phyloP scores from a whole-genome alignment of 176 grass and related monocot species.

The Otatea glauca region DNA sequence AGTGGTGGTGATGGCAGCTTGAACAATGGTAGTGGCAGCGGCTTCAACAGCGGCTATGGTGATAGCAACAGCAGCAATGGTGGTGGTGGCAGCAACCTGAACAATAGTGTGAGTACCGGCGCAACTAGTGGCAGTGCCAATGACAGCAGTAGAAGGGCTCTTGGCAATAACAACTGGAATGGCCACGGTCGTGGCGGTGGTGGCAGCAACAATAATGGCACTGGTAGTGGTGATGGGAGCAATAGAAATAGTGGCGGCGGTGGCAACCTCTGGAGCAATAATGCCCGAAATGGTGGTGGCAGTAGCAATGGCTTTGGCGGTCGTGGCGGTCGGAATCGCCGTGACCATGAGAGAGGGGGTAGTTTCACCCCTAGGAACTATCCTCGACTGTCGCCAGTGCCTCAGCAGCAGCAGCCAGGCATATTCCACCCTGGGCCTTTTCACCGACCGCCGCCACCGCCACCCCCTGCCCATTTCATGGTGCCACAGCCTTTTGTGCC shows the following conservation, averaged over 20 bases:
- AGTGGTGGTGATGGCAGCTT: slow-evolving; percentile 39
- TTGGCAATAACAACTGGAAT: slow-evolving; percentile 38
- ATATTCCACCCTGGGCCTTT: slow-evolving; percentile 49
- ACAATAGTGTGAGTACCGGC: background rate
- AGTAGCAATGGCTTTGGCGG: slow-evolving; percentile 44
- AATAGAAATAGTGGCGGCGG: slow-evolving; percentile 21
- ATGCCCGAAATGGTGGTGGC: slow-evolving; percentile 25
- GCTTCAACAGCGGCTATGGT: background rate
- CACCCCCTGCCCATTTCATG: slow-evolving; percentile 43
- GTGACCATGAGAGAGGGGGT: slow-evolving; percentile 54
- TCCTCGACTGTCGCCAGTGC: background rate
- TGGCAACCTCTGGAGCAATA: slow-evolving; percentile 40
- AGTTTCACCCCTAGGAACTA: slow-evolving; percentile 55
- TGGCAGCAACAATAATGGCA: slow-evolving; percentile 12
- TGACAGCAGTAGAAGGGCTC: slow-evolving; percentile 23
- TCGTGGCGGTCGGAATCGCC: slow-evolving; percentile 54
- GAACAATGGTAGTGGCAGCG: slow-evolving; percentile 38
- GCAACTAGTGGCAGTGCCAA: background rate
- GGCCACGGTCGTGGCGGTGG: slow-evolving; percentile 26
- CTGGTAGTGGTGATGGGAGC: slow-evolving; percentile 34
- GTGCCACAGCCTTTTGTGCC: slow-evolving; percentile 39
- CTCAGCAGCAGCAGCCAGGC: slow-evolving; percentile 36
- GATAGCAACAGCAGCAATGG: slow-evolving; percentile 34
- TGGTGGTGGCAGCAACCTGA: background rate
- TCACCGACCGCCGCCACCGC: slow-evolving; percentile 22